Conservation (phyloP, 805 yeast species). For the Torulaspora gathmanii region DNA sequence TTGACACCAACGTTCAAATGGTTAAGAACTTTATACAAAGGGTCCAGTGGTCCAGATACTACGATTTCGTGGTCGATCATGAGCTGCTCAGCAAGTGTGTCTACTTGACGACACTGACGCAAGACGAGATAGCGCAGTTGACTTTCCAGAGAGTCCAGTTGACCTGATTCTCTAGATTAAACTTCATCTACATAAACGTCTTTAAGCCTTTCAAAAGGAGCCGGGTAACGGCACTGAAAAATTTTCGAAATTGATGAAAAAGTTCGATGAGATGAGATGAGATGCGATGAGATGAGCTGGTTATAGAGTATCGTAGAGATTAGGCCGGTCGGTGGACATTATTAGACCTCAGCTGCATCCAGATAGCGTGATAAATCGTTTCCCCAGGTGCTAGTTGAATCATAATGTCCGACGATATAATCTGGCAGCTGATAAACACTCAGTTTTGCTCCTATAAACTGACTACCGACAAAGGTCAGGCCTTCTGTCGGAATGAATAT, state of each 20-base stretch:
- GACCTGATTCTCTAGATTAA: not conserved
- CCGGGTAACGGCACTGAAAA: constrained; percentile 6
- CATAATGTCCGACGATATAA: constrained; percentile 68
- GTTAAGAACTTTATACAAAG: constrained; percentile 72
- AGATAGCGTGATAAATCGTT: too few relatives aligned
- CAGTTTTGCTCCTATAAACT: constrained; percentile 94
- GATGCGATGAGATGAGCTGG: constrained; percentile 22
- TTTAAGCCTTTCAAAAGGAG: not conserved
- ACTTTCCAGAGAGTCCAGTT: not conserved
- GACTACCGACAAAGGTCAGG: constrained; percentile 82
- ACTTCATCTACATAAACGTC: not conserved
- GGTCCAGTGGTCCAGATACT: constrained; percentile 79
- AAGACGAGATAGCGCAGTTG: constrained; percentile 54
- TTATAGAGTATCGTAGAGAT: not conserved
- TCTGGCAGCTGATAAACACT: constrained; percentile 95
- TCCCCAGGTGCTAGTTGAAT: not conserved
- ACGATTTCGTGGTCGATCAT: constrained; percentile 49
- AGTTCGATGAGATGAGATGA: constrained; percentile 22
- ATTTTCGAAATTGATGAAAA: constrained; percentile 8
- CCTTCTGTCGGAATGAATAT: constrained; percentile 92
- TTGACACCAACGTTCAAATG: constrained; percentile 67
- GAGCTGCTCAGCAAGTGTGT: constrained; percentile 79
- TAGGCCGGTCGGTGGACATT: too few relatives aligned
- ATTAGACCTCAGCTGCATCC: too few relatives aligned
- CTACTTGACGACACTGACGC: constrained; percentile 68